Conservation (phyloP, 805 yeast species). For the Suhomyces kilbournensis region DNA sequence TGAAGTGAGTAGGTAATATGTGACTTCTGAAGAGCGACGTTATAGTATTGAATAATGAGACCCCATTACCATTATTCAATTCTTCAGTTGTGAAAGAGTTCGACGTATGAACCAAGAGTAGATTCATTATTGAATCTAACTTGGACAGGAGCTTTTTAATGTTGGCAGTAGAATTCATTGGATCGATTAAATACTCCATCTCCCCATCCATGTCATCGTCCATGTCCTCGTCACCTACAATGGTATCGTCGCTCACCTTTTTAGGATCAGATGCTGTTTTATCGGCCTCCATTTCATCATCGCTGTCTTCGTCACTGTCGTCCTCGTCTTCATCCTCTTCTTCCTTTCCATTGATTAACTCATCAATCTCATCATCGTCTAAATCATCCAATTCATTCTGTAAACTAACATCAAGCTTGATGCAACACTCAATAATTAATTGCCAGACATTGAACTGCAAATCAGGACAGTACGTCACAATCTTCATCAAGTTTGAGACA, state of each 20-base stretch:
- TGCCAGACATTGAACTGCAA: conserved; percentile 76
- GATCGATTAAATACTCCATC: conserved; percentile 47
- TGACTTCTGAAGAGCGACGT: conserved; percentile 77
- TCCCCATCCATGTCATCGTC: conserved; percentile 32
- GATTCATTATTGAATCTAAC: conserved; percentile 64
- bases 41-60: conserved; percentile 67
- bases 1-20: conserved; percentile 86
- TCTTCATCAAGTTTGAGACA: conserved; percentile 56
- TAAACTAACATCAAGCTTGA: conserved; percentile 86
- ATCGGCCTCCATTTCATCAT: conserved; percentile 20
- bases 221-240: conserved; percentile 22
- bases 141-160: conserved; percentile 59
- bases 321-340: conserved; percentile 45
- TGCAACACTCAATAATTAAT: conserved; percentile 70
- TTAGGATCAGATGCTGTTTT: conserved; percentile 29
- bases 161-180: conserved; percentile 39
- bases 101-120: conserved; percentile 52
- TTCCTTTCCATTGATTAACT: conserved; percentile 42
- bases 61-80: conserved; percentile 60
- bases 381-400: conserved; percentile 84
- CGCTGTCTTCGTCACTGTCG: conserved; percentile 11
- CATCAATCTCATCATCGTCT: conserved; percentile 66
- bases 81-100: conserved; percentile 48
- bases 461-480: conserved; percentile 72
- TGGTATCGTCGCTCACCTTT: conserved; percentile 27